phyloP scores from a whole-genome alignment of 2,329 filamentous ascomycete species.

The Reticulascus tulasneorum region DNA sequence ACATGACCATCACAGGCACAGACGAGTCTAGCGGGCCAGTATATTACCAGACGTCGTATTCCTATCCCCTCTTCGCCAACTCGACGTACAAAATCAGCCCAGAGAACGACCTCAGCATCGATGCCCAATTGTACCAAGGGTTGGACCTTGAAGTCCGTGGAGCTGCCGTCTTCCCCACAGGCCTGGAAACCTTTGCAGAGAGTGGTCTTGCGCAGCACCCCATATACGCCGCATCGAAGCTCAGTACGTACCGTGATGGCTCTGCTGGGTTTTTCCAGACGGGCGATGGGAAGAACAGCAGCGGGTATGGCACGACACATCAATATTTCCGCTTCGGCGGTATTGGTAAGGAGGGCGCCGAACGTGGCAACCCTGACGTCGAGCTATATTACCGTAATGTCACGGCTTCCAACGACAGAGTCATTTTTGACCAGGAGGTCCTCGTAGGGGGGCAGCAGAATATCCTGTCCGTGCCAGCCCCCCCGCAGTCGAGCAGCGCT shows the following conservation, averaged over 20 bases:
- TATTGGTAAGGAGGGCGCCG: constrained; percentile 21
- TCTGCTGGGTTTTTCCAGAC: constrained; percentile 50
- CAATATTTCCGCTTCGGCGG: constrained; percentile 56
- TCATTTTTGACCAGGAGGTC: constrained; percentile 44
- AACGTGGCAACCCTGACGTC: too few relatives aligned
- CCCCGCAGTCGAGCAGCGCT: too few relatives aligned
- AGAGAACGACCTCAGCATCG: constrained; percentile 42
- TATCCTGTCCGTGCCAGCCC: constrained; percentile 1
- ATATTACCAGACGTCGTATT: constrained; percentile 38
- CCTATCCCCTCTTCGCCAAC: constrained; percentile 59
- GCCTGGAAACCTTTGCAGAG: constrained; percentile 39
- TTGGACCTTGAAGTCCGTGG: constrained; percentile 33
- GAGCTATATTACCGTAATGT: constrained; percentile 57
- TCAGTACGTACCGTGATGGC: constrained; percentile 54
- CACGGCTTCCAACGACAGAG: constrained; percentile 47
- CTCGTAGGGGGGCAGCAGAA: constrained; percentile 20
- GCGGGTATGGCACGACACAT: constrained; percentile 50
- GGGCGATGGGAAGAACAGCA: constrained; percentile 41
- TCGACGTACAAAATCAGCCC: constrained; percentile 41
- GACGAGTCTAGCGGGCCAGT: constrained; percentile 18
- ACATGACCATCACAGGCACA: constrained; percentile 24
- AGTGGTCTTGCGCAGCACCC: background rate
- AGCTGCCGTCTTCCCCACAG: constrained; percentile 49
- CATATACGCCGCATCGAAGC: constrained; percentile 19
- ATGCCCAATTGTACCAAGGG: constrained; percentile 37